phyloP scores from a whole-genome alignment of 108 stramenopile genomes.

The Cyclotella cryptica region DNA sequence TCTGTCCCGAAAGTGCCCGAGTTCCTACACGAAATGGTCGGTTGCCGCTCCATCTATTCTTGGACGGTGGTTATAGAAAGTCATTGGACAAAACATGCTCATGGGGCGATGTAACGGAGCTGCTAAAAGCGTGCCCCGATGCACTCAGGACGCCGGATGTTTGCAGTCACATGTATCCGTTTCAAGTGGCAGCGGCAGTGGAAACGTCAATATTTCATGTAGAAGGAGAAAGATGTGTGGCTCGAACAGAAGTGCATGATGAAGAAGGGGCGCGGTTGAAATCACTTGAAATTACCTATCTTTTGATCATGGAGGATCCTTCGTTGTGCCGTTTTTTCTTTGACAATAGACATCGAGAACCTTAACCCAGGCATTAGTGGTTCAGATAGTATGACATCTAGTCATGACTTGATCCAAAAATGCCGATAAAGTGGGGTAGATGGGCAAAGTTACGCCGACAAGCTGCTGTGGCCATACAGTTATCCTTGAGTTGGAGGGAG shows the following conservation, averaged over 20 bases:
- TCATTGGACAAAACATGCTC: neutral
- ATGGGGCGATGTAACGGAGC: slow-evolving; percentile 25
- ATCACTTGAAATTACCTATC: slow-evolving; percentile 23
- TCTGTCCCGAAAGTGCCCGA: slow-evolving; percentile 22
- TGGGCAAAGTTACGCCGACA: too few relatives aligned
- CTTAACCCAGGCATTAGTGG: too few relatives aligned
- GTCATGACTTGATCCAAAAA: too few relatives aligned
- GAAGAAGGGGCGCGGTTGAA: neutral
- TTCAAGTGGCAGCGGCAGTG: slow-evolving; percentile 31
- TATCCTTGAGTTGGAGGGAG: too few relatives aligned
- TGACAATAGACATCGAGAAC: too few relatives aligned
- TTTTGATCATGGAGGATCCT: slow-evolving; percentile 26
- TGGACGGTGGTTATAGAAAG: neutral
- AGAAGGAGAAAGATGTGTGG: neutral
- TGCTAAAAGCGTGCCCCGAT: slow-evolving; percentile 36
- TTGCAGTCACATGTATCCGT: slow-evolving; percentile 26
- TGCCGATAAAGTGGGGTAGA: too few relatives aligned
- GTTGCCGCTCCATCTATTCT: slow-evolving; percentile 39
- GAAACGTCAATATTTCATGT: neutral
- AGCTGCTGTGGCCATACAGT: too few relatives aligned
- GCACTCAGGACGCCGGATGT: slow-evolving; percentile 29
- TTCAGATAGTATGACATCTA: too few relatives aligned
- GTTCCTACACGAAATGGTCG: slow-evolving; percentile 27
- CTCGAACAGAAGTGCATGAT: neutral
- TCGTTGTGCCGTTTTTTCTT: slow-evolving; percentile 5